Percentiles rank a stretch among this genome's conserved stretches.
Evolutionary conservation across 768 basidiomycete genomes (phyloP).

Genomic region (Psilocybe sp.): DNA sequence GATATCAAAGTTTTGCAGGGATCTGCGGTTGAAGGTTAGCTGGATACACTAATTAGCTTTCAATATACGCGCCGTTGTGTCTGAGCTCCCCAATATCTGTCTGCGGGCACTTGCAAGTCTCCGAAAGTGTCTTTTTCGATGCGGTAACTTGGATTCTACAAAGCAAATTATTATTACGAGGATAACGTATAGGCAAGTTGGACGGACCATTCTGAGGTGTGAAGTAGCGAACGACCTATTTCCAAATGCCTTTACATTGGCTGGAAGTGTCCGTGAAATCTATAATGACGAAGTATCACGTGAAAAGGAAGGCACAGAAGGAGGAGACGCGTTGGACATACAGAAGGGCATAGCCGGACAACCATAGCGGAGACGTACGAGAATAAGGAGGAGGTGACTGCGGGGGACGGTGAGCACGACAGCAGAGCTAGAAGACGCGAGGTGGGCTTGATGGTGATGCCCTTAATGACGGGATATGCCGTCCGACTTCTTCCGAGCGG

Average conservation of each 20-base stretch:
- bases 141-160: constrained; percentile 58
- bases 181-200: neutral
- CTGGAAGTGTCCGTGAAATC: constrained; percentile 21
- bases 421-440: neutral
- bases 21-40: constrained; percentile 41
- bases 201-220: constrained; percentile 25
- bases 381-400: neutral
- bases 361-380: constrained; percentile 11
- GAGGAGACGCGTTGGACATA: constrained; percentile 4
- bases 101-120: constrained; percentile 74
- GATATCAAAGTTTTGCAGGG: constrained; percentile 97
- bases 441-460: neutral
- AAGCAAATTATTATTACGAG: neutral
- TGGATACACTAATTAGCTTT: neutral
- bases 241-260: constrained; percentile 9
- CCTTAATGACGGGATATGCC: constrained; percentile 8
- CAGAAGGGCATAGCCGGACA: constrained; percentile 14
- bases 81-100: constrained; percentile 96
- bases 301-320: constrained; percentile 16
- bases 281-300: constrained; percentile 27
- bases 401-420: neutral
- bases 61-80: constrained; percentile 72
- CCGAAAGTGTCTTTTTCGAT: constrained; percentile 95
- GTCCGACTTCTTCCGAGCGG: constrained; percentile 11
- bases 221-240: constrained; percentile 32